phyloP scores from a whole-genome alignment of 176 grass and related monocot genomes.

The Bolboschoenus planiculmis region DNA sequence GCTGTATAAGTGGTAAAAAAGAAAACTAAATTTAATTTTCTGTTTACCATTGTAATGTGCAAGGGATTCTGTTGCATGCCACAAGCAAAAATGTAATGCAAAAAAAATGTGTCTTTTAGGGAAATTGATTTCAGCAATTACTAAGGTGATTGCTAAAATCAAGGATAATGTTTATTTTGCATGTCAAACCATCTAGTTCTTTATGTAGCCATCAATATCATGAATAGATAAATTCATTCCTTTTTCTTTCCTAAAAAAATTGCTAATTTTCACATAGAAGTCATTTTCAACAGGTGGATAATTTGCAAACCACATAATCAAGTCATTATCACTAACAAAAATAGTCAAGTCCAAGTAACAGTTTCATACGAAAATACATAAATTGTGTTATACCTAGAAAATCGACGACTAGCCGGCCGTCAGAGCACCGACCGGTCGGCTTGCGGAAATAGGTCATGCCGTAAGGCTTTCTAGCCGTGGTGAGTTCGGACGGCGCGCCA shows the following conservation, averaged over 20 bases:
- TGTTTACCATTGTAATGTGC: neutral
- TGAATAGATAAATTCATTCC: neutral
- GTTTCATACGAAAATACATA: neutral
- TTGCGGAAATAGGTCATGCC: constrained; percentile 67
- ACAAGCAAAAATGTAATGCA: neutral
- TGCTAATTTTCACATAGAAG: neutral
- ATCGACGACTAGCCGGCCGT: constrained; percentile 80
- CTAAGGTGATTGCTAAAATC: neutral
- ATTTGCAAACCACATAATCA: neutral
- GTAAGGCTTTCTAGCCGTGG: constrained; percentile 59
- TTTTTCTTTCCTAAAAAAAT: neutral
- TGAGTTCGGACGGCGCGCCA: constrained; percentile 36
- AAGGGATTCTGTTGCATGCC: neutral
- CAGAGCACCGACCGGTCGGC: constrained; percentile 74
- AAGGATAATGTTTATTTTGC: neutral
- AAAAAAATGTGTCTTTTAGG: neutral
- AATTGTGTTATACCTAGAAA: constrained; percentile 37
- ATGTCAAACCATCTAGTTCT: neutral
- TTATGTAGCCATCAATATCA: neutral
- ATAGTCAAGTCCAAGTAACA: neutral
- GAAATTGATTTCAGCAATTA: neutral
- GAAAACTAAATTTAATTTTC: neutral
- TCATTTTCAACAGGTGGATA: neutral
- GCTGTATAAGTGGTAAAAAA: constrained; percentile 29
- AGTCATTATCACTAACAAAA: constrained; percentile 5